These are phyloP conservation scores for Plasmodium billcollinsi DNA, from an alignment of 169 alveolate genomes.

Conservation along the genomic window DNA sequence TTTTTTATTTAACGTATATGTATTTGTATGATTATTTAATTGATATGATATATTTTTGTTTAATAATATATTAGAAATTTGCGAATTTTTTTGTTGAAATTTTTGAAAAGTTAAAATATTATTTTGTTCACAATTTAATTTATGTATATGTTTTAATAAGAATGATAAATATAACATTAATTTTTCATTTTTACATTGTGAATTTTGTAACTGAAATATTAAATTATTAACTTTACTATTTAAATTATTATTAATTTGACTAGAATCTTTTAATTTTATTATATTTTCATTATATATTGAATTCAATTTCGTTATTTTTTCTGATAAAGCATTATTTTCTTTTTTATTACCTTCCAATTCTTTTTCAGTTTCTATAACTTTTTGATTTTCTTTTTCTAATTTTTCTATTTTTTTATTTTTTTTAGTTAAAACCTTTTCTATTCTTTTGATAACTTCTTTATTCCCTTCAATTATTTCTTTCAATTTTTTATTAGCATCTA, in stretches of 20 bases:
- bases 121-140: background rate
- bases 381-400: conserved; percentile 67
- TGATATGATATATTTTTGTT: no score
- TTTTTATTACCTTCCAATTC: conserved; percentile 49
- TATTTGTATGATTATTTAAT: no score
- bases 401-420: conserved; percentile 71
- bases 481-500: conserved; percentile 59
- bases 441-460: conserved; percentile 59
- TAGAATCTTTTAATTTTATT: conserved; percentile 43
- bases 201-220: conserved; percentile 61
- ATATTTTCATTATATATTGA: conserved; percentile 30
- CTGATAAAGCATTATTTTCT: conserved; percentile 41
- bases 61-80: background rate
- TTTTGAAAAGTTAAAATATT: conserved; percentile 23
- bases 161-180: conserved; percentile 36
- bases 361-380: conserved; percentile 44
- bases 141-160: conserved; percentile 47
- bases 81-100: conserved; percentile 16
- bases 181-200: conserved; percentile 69
- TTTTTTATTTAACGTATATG: no score
- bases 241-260: conserved; percentile 49
- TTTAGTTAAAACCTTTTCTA: conserved; percentile 56
- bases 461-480: conserved; percentile 62
- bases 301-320: conserved; percentile 50
- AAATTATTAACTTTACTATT: conserved; percentile 54